These are phyloP conservation scores for Ganoderma lingzhi DNA, from an alignment of 1,284 basidiomycete species.

Conservation along the genomic window DNA sequence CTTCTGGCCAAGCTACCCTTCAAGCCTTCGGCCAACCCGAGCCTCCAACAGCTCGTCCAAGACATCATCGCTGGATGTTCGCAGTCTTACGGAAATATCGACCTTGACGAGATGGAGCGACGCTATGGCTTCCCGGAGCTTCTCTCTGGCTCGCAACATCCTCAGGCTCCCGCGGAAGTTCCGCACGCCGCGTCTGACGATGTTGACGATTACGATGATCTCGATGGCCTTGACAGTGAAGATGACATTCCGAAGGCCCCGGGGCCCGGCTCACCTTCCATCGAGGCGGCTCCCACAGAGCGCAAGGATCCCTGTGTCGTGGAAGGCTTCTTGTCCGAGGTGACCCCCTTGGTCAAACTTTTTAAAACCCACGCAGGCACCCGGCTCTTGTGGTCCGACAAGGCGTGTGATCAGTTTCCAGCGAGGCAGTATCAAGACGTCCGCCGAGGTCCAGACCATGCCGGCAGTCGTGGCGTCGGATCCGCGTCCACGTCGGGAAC, in stretches of 20 bases:
- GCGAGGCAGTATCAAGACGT: neutral
- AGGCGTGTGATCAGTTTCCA: neutral
- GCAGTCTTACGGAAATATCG: neutral
- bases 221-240: neutral
- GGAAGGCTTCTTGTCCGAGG: neutral
- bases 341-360: neutral
- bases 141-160: neutral
- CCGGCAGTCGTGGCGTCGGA: neutral
- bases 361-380: neutral
- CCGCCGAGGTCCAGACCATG: too few relatives aligned
- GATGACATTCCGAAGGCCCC: neutral
- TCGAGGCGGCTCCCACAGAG: too few relatives aligned
- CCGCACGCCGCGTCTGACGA: too few relatives aligned
- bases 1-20: neutral
- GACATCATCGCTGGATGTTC: neutral
- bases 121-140: neutral
- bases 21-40: neutral
- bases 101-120: neutral
- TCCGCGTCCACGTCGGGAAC: neutral
- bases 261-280: too few relatives aligned
- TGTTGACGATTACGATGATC: too few relatives aligned
- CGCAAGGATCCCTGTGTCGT: neutral
- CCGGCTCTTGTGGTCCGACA: neutral
- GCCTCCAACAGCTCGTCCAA: neutral
- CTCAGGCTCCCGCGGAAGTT: too few relatives aligned